Conservation (phyloP, 202 grass and related monocot species). For the Cymbopogon flexuosus region DNA sequence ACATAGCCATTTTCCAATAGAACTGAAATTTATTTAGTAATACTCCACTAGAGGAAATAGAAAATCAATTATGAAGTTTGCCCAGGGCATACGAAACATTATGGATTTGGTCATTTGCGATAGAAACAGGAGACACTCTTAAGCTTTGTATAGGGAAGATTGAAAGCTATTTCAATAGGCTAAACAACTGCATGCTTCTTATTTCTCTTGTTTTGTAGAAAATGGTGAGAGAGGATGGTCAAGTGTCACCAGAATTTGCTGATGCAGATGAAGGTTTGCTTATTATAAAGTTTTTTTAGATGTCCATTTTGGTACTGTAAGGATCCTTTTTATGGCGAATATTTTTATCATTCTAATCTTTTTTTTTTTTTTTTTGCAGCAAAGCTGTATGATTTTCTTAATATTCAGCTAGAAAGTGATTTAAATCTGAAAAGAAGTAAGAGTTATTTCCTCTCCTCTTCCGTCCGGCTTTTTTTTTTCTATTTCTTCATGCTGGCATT, state of each 20-base stretch:
- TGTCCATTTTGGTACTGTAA: neutral
- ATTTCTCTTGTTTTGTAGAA: conserved; percentile 51
- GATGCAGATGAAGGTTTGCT: conserved; percentile 58
- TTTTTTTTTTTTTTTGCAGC: conserved; percentile 43
- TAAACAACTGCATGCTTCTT: neutral
- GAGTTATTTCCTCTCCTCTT: neutral
- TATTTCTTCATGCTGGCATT: neutral
- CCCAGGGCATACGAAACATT: neutral
- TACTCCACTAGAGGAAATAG: neutral
- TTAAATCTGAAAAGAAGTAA: conserved; percentile 87
- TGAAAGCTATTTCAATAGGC: neutral
- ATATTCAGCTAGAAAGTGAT: conserved; percentile 80
- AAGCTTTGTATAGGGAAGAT: neutral
- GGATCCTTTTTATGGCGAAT: neutral
- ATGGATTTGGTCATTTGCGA: neutral
- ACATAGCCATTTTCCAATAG: neutral
- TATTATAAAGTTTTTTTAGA: neutral
- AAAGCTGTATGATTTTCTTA: conserved; percentile 69
- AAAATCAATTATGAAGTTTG: neutral
- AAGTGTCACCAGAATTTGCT: conserved; percentile 77
- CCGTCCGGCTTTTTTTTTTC: neutral
- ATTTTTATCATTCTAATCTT: conserved; percentile 9
- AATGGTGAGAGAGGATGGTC: conserved; percentile 54
- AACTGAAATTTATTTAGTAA: neutral
- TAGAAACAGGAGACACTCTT: neutral